phyloP scores from a whole-genome alignment of 2,329 filamentous ascomycete genomes.

The Pseudocercospora fijiensis region DNA sequence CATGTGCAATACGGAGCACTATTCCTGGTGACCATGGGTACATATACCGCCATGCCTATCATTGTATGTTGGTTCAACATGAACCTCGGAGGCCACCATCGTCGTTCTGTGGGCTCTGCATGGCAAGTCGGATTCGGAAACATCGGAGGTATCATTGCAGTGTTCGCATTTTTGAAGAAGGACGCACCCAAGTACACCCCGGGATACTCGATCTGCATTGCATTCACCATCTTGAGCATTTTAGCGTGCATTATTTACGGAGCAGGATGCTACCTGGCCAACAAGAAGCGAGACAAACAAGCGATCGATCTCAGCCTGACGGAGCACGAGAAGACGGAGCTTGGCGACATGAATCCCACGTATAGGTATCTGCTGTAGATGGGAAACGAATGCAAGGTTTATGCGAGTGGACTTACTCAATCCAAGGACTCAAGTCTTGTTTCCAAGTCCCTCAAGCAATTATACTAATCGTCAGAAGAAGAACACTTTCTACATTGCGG shows the following conservation, averaged over 20 bases:
- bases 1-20: slow-evolving; percentile 73
- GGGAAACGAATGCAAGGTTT: background rate
- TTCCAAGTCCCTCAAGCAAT: background rate
- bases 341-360: slow-evolving; percentile 60
- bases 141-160: slow-evolving; percentile 48
- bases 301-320: slow-evolving; percentile 53
- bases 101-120: slow-evolving; percentile 50
- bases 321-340: slow-evolving; percentile 61
- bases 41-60: slow-evolving; percentile 60
- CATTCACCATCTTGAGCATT: slow-evolving; percentile 68
- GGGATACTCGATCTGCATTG: slow-evolving; percentile 76
- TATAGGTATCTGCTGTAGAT: slow-evolving; percentile 59
- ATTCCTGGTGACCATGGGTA: slow-evolving; percentile 24
- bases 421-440: background rate
- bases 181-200: slow-evolving; percentile 69
- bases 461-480: background rate
- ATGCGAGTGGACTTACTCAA: background rate
- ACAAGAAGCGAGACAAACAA: slow-evolving; percentile 57
- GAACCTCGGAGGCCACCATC: slow-evolving; percentile 71
- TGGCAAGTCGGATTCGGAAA: slow-evolving; percentile 48
- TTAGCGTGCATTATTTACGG: slow-evolving; percentile 62
- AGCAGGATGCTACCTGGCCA: slow-evolving; percentile 58
- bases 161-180: slow-evolving; percentile 50
- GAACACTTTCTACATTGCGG: too few relatives aligned
- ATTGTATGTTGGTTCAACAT: slow-evolving; percentile 86